Conservation (phyloP, 352 stramenopile genomes). For the Aphanomyces euteiches region DNA sequence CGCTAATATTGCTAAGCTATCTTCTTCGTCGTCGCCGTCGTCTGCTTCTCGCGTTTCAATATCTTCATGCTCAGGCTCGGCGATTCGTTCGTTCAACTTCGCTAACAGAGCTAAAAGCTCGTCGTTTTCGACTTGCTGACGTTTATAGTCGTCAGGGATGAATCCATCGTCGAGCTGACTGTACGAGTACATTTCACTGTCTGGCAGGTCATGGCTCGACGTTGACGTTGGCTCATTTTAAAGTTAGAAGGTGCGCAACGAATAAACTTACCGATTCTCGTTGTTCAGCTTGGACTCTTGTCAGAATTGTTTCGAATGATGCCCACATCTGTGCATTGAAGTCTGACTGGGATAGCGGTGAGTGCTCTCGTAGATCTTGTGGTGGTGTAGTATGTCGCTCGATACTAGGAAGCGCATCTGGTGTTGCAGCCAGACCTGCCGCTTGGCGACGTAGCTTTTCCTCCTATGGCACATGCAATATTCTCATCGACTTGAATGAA, state of each 20-base stretch:
- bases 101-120: slow-evolving; percentile 31
- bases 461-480: slow-evolving; percentile 45
- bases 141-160: slow-evolving; percentile 27
- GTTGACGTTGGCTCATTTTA: too few relatives aligned
- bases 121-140: slow-evolving; percentile 21
- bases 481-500: background rate
- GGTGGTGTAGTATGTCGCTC: slow-evolving; percentile 37
- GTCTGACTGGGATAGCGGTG: slow-evolving; percentile 74
- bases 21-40: slow-evolving; percentile 31
- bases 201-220: too few relatives aligned
- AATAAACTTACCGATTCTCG: too few relatives aligned
- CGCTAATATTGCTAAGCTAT: slow-evolving; percentile 1
- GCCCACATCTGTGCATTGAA: slow-evolving; percentile 76
- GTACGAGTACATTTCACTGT: slow-evolving; percentile 32
- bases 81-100: background rate
- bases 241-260: too few relatives aligned
- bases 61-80: background rate
- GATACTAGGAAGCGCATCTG: slow-evolving; percentile 51
- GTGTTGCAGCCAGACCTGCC: slow-evolving; percentile 50
- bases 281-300: slow-evolving; percentile 17
- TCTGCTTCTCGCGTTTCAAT: background rate
- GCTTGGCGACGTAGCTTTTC: slow-evolving; percentile 51
- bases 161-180: slow-evolving; percentile 38
- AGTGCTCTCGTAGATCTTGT: slow-evolving; percentile 16
- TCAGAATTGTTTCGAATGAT: slow-evolving; percentile 53